Evolutionary conservation across 345 rosid species (phyloP).

Genomic region (Limnanthes douglasii): DNA sequence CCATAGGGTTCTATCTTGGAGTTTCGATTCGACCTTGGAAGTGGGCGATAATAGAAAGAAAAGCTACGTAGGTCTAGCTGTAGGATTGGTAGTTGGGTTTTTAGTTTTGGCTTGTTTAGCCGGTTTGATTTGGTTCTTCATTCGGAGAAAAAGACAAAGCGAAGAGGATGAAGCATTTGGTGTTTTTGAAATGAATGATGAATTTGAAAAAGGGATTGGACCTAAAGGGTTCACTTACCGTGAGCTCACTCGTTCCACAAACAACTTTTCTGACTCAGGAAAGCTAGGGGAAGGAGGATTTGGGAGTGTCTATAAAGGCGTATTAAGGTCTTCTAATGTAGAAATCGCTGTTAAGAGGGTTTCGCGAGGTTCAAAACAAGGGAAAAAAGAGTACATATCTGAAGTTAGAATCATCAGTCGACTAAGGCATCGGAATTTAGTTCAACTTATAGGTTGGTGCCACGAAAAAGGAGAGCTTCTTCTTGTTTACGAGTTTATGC

Average conservation of each 20-base stretch:
- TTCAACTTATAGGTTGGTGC: conserved; percentile 62
- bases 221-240: conserved; percentile 33
- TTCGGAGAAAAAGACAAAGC: conserved; percentile 6
- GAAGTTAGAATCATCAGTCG: conserved; percentile 44
- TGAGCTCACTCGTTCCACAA: conserved; percentile 32
- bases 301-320: conserved; percentile 38
- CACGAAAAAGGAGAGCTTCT: conserved; percentile 42
- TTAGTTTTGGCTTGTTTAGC: conserved; percentile 10
- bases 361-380: conserved; percentile 29
- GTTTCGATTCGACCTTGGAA: conserved; percentile 20
- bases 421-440: conserved; percentile 44
- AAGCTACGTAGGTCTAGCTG: conserved; percentile 3
- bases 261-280: conserved; percentile 26
- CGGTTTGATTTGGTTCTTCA: conserved; percentile 3
- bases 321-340: conserved; percentile 11
- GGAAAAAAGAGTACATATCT: conserved; percentile 27
- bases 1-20: conserved; percentile 26
- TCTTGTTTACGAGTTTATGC: conserved; percentile 64
- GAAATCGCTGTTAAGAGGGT: conserved; percentile 36
- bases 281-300: conserved; percentile 60
- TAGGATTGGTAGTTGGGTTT: conserved; percentile 8
- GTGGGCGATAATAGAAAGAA: conserved; percentile 4
- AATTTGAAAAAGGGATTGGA: conserved; percentile 39
- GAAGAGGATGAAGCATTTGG: conserved; percentile 8
- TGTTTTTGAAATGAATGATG: conserved; percentile 22